Evolutionary conservation across 2,329 filamentous ascomycete species (phyloP), one percentile per base, ranked within the genome.

Genomic region (Cadophora sp.): DNA sequence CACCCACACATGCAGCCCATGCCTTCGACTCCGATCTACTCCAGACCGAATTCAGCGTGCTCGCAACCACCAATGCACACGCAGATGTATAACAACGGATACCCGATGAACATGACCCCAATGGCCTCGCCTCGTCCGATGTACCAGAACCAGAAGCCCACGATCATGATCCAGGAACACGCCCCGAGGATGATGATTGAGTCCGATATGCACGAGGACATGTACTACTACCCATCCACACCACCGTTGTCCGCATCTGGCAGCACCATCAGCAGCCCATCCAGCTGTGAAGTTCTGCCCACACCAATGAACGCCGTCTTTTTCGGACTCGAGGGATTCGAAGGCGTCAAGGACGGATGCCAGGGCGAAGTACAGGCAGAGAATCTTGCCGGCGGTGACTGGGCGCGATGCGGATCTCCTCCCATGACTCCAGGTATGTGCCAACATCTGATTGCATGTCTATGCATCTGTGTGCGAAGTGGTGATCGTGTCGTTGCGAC

Each of bases 381-480:
- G 81, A 89, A 89, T 70, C 85, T 95, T 65, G 87, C 91, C 62
- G 84, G 83, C 71, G 84, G 91, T 71, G 91, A 95, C 74, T 96
- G 93, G 91, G 84, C 90, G 66, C 89, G 86, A 78, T 90, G 89
- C 68, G 86, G 87, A 66, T 97, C 94, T 39, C 94, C 94, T 61
- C 93, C 93, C 27, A 88, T 97, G 87, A 96, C 93, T 75, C 94
- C 94, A 87, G 89, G 93, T 97, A 90, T 83, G 93, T 87, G 36
- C 22, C 39, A 20, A 18, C 43, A 6, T 41, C 36, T 27, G 4
- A 33, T 56, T 59, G 20, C n/a, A 4, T 3, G 27, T 30, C 4
- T 30, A 30, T 3, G 27, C 27, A 6, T 30, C 4, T 30, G 27
- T 6, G 27, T 30, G 27, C 27, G 27, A 30, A 30, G 27, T 30